These are phyloP conservation scores for Spinacia oleracea DNA, from an alignment of 179 eudicot species.

Conservation along the genomic window DNA sequence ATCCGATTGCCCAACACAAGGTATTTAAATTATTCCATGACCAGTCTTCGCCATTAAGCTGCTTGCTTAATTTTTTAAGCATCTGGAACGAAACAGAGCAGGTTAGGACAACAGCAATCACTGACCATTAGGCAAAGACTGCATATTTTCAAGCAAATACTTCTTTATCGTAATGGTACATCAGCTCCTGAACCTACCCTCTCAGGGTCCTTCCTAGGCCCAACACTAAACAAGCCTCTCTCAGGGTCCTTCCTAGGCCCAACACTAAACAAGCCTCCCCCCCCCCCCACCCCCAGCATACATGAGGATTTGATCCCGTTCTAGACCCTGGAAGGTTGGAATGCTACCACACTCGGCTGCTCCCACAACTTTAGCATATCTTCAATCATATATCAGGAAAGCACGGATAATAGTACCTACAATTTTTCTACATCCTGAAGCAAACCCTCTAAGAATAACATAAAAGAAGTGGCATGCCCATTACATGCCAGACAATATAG, in stretches of 20 bases:
- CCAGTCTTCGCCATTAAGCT: slow-evolving; percentile 96
- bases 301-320: no score
- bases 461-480: background rate
- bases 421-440: background rate
- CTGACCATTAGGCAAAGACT: background rate
- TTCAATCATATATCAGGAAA: background rate
- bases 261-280: no score
- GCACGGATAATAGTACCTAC: background rate
- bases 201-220: no score
- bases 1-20: slow-evolving; percentile 99
- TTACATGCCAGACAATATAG: background rate
- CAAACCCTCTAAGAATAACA: background rate
- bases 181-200: no score
- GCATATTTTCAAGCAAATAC: background rate
- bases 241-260: no score
- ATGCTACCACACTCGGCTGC: no score
- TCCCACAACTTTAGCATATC: background rate
- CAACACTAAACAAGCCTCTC: no score
- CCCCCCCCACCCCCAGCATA: no score
- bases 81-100: slow-evolving; percentile 45
- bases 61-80: slow-evolving; percentile 84
- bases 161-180: no score
- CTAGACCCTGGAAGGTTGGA: no score
- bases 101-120: background rate
- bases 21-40: slow-evolving; percentile 98